Evolutionary conservation across 257 asterid species (phyloP), one percentile per base, ranked within the genome.

Genomic region (Plantago major): DNA sequence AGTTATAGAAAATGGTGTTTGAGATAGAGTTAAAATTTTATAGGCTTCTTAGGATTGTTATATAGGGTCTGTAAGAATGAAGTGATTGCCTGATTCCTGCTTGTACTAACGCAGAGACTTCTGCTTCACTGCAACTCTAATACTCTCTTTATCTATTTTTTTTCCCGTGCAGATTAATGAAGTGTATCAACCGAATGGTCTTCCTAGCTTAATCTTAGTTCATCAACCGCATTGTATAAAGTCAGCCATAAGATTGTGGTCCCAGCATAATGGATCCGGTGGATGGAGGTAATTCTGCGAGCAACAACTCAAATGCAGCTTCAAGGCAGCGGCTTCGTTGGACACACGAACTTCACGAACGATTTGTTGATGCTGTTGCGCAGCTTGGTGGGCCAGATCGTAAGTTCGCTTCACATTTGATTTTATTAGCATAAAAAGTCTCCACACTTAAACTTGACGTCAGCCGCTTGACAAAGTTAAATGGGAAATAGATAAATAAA

Each of bases 351-450:
- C 98, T 92, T 64, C 98, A 92, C 55, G 97, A 86, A 55, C 85
- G 95, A 59, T 92, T 92, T 64, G 85, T 88, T 71, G 98, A 92
- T 74, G 89, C 98, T 58, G 98, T 92, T 30, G 97, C 97, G 9
- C 97, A 92, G 67, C 98, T 92, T 71, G 98, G 97, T 68, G 98
- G 98, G 51, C 98, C 98, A 26, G 98, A 89, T 67, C 77, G 98
- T 92, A 74, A 86, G 97, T 81, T 67, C 42, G 52, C 46, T 56
- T 46, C 46, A 55, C 64, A 67, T 73, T 51, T 19, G 12, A 16
- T 67, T 47, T 15, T 33, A 58, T 16, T 49, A 65, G 49, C 63
- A 70, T 47, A 14, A 55, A 56, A 11, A 30, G 11, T 11, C 16
- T 63, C 62, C 15, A 10, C n/a, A 14, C 26, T 33, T 33, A 33